Evolutionary conservation across 176 grass and related monocot genomes (phyloP).

Genomic region (Tillandsia fasciculata): DNA sequence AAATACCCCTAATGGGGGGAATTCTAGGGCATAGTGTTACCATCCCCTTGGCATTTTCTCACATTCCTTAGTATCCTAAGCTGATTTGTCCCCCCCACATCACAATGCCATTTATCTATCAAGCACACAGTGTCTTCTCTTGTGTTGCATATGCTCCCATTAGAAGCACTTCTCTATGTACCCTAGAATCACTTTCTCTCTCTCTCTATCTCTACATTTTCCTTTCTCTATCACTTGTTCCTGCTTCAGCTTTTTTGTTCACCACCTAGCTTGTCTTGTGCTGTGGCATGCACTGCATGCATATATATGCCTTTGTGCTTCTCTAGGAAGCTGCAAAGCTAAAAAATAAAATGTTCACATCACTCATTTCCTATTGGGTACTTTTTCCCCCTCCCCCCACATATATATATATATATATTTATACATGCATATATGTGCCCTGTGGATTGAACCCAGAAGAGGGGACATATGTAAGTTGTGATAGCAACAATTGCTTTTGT

Average conservation of each 20-base stretch:
- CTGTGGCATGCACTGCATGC: neutral
- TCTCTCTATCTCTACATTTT: neutral
- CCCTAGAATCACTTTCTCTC: constrained; percentile 10
- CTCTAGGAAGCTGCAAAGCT: constrained; percentile 15
- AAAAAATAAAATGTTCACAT: neutral
- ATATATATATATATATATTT: neutral
- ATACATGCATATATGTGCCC: neutral
- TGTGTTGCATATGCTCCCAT: constrained; percentile 1
- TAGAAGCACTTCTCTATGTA: constrained; percentile 15
- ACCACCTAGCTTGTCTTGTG: constrained; percentile 2
- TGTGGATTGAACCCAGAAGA: neutral
- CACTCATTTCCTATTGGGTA: constrained; percentile 10
- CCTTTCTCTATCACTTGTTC: constrained; percentile 9
- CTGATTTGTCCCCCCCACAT: constrained; percentile 5
- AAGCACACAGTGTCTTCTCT: constrained; percentile 1
- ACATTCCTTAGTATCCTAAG: constrained; percentile 18
- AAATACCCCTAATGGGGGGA: neutral
- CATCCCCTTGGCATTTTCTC: constrained; percentile 15
- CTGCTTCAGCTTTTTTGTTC: constrained; percentile 5
- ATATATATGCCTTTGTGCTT: neutral
- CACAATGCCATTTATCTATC: constrained; percentile 20
- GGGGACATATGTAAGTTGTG: neutral
- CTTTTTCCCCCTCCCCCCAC: neutral
- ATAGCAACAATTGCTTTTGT: constrained; percentile 12
- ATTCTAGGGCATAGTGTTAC: neutral